These are phyloP conservation scores for Tuber microsphaerosporum DNA, from an alignment of 495 filamentous ascomycete species.

Conservation along the genomic window DNA sequence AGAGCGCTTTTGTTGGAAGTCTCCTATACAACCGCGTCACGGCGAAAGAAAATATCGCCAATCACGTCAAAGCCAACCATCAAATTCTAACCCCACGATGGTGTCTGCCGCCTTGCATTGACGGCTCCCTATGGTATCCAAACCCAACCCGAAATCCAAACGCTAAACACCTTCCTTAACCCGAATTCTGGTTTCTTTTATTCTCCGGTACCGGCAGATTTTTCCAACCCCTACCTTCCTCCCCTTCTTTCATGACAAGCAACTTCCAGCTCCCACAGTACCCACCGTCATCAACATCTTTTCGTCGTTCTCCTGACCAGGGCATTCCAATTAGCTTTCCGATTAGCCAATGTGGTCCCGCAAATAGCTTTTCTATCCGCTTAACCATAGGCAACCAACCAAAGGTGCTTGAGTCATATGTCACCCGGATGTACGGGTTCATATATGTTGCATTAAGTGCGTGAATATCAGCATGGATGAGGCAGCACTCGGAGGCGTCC, in stretches of 20 bases:
- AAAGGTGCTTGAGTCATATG: slow-evolving; percentile 53
- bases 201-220: slow-evolving; percentile 41
- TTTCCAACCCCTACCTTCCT: slow-evolving; percentile 53
- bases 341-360: slow-evolving; percentile 51
- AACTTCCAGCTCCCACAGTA: slow-evolving; percentile 55
- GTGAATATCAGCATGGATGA: slow-evolving; percentile 66
- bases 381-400: slow-evolving; percentile 52
- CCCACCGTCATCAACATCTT: slow-evolving; percentile 51
- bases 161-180: neutral
- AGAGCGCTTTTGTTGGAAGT: neutral
- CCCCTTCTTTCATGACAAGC: slow-evolving; percentile 52
- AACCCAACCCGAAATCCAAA: neutral
- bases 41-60: neutral
- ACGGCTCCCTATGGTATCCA: neutral
- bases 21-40: neutral
- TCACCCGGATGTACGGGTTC: slow-evolving; percentile 66
- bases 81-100: neutral
- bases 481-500: slow-evolving; percentile 74
- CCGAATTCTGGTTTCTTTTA: neutral
- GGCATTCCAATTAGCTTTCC: slow-evolving; percentile 52
- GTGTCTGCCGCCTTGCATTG: neutral
- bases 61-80: neutral
- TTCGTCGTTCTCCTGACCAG: slow-evolving; percentile 53
- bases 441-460: slow-evolving; percentile 56
- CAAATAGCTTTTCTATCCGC: slow-evolving; percentile 56